Evolutionary conservation across 1,284 basidiomycete genomes (phyloP).

Genomic region (Irpex sp.): DNA sequence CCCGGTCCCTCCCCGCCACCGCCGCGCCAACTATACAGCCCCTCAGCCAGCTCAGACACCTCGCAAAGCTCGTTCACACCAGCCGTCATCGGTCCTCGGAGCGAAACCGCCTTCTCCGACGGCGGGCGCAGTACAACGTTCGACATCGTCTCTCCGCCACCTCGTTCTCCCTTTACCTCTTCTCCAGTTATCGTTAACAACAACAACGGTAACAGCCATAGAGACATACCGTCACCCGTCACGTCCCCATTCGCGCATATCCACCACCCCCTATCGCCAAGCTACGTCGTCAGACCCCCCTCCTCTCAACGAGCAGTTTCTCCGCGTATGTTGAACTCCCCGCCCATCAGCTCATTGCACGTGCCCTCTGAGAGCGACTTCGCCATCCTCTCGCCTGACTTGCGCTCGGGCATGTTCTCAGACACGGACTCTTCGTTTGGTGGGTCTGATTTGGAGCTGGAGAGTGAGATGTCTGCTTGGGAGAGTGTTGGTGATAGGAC

Average conservation of each 20-base stretch:
- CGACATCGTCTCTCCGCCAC: slow-evolving; percentile 10
- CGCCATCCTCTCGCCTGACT: slow-evolving; percentile 19
- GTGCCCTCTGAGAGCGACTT: slow-evolving; percentile 21
- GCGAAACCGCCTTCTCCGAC: slow-evolving; percentile 10
- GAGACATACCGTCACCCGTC: neutral
- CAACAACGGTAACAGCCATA: no score
- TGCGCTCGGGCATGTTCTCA: slow-evolving; percentile 28
- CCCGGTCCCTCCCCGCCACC: neutral
- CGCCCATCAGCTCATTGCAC: slow-evolving; percentile 9
- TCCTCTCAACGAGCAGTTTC: slow-evolving; percentile 6
- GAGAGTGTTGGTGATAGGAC: slow-evolving; percentile 25
- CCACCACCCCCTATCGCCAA: slow-evolving; percentile 16
- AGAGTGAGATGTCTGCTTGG: slow-evolving; percentile 22
- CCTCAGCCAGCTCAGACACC: slow-evolving; percentile 10
- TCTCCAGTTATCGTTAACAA: slow-evolving; percentile 24
- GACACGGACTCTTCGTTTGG: slow-evolving; percentile 20
- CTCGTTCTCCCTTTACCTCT: slow-evolving; percentile 19
- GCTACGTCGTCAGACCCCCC: slow-evolving; percentile 10
- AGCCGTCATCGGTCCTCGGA: slow-evolving; percentile 18
- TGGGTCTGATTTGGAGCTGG: slow-evolving; percentile 16
- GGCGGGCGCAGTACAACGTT: slow-evolving; percentile 9
- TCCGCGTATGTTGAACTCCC: neutral
- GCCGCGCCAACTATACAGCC: slow-evolving; percentile 7
- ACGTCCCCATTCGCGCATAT: slow-evolving; percentile 8
- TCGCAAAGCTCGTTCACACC: slow-evolving; percentile 24